These are phyloP conservation scores for Biscutella laevigata DNA, from an alignment of 441 rosid species.

Conservation along the genomic window DNA sequence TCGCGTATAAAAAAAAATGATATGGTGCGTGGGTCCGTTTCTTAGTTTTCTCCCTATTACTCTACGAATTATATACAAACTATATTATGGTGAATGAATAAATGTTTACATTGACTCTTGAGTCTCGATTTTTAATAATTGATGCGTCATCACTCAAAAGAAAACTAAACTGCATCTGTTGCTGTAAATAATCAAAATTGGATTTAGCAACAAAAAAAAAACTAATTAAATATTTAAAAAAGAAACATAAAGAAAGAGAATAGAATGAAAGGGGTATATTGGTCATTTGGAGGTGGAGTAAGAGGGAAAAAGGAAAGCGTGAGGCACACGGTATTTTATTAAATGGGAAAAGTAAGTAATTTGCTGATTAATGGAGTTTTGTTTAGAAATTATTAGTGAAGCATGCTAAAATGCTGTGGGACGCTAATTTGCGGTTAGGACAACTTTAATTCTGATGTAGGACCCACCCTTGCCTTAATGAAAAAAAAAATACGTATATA, in stretches of 20 bases:
- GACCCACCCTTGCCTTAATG: too few species aligned
- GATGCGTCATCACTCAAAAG: neutral
- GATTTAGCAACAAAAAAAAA: too few species aligned
- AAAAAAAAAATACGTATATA: too few species aligned
- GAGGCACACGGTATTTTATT: conserved; percentile 14
- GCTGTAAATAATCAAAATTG: neutral
- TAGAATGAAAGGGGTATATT: neutral
- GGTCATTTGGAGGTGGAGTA: conserved; percentile 15
- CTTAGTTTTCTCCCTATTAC: conserved; percentile 1
- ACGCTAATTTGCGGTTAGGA: conserved; percentile 26
- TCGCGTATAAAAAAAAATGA: too few species aligned
- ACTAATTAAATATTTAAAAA: too few species aligned
- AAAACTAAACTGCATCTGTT: neutral
- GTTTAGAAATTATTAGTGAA: neutral
- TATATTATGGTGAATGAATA: conserved; percentile 6
- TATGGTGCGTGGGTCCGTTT: conserved; percentile 12
- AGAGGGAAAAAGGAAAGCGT: conserved; percentile 14
- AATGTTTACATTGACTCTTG: conserved; percentile 3
- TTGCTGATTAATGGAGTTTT: conserved; percentile 1
- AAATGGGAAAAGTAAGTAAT: neutral
- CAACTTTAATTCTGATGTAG: conserved; percentile 30
- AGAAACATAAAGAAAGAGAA: neutral
- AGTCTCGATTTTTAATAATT: neutral
- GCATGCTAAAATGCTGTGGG: conserved; percentile 8
- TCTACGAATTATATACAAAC: conserved; percentile 8